Evolutionary conservation across 208 protist species (phyloP), one percentile per base, ranked within the genome.

Genomic region (Acanthamoeba lenticulata): DNA sequence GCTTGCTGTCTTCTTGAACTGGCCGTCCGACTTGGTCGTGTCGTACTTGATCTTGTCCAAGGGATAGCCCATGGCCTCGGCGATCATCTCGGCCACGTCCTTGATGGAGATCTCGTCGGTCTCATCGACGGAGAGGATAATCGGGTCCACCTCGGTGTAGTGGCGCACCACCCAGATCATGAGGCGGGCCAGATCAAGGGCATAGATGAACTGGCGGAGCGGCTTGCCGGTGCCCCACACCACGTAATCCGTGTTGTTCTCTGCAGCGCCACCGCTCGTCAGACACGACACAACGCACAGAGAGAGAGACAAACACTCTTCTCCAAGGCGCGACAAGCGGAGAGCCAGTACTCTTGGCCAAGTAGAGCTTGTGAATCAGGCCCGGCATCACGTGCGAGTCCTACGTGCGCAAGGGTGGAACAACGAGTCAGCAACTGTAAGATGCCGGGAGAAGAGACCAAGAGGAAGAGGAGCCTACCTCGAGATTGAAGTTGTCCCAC

Each of bases 191-290:
- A 99, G 94, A 91, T 98, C 98, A 34, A 97, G 55, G 57, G 95
- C 97, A 94, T 98, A 99, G 91, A 99, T 99, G 94, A 99, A 99
- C 95, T 99, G 98, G 60, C 98, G 94, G 29, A 99, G 96, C 47
- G 98, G 98, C 94, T 96, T 98, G 47, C 98, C 98, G 4, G 97
- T 98, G 65, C 98, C 98, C 95, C 97, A 98, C 40, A 99, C 95
- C 13, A 93, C 96, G 45, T 99, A 97, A 32, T 97, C 94, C 36
- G 94, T 96, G 24, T 95, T 96, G 24, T 97, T 95, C 47, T 96
- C 95, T 96, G 55, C 3, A 15, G n/a, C n/a, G n/a, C n/a, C n/a
- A n/a, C n/a, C n/a, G n/a, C n/a, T n/a, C n/a, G 27, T 38, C 34
- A 40, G 19, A 24, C 47, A 55, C 47, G 47, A 9, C 47, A 55